Conservation (phyloP, 2,329 filamentous ascomycete genomes). For the Cercospora sp. region DNA sequence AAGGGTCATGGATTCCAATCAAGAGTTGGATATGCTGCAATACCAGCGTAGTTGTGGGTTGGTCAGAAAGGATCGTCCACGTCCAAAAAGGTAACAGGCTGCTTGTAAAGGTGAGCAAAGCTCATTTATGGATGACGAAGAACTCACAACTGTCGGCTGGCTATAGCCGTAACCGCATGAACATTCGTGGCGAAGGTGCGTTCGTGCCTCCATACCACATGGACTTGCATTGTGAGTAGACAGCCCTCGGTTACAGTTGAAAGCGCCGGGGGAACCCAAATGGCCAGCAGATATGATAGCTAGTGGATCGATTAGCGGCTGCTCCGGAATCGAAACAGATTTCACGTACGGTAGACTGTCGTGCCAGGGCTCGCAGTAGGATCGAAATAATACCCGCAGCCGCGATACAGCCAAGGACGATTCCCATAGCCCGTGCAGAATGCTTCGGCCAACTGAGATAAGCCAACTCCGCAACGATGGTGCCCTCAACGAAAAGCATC, state of each 20-base stretch:
- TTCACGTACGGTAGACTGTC: background rate
- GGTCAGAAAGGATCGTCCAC: background rate
- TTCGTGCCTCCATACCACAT: background rate
- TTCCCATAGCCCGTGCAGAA: background rate
- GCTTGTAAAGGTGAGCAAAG: background rate
- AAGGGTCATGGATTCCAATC: background rate
- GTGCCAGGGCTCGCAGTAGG: background rate
- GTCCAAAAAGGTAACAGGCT: background rate
- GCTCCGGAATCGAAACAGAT: background rate
- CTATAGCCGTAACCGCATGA: background rate
- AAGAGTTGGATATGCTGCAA: background rate
- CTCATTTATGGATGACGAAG: background rate
- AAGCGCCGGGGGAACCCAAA: background rate
- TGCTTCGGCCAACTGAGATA: background rate
- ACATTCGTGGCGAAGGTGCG: background rate
- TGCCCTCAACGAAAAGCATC: background rate
- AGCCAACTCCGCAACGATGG: background rate
- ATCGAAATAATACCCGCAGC: background rate
- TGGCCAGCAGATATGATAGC: background rate
- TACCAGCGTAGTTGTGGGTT: background rate
- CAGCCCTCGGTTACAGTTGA: background rate
- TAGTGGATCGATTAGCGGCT: background rate
- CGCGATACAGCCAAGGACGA: background rate
- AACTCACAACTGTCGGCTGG: background rate
- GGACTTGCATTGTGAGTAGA: background rate